Percentiles rank a stretch among this genome's conserved stretches.
These are phyloP conservation scores for Fraxinus ornus DNA, from an alignment of 305 asterid species.

Conservation along the genomic window DNA sequence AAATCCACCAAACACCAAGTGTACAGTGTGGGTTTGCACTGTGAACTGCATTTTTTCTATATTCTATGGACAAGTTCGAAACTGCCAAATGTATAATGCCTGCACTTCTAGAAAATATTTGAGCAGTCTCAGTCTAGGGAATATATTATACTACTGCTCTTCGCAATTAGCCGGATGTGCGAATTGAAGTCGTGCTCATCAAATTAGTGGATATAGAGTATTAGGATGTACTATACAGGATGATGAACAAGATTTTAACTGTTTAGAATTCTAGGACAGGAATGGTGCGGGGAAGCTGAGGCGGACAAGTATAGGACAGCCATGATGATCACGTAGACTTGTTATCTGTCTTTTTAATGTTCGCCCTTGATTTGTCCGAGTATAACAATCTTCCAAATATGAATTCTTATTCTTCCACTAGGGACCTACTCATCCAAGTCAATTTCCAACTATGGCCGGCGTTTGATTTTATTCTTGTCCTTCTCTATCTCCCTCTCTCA, in stretches of 20 bases:
- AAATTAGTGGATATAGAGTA: not conserved
- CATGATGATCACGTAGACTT: not conserved
- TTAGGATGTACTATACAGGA: not conserved
- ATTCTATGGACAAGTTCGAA: not conserved
- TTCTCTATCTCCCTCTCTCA: constrained; percentile 1
- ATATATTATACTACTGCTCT: not conserved
- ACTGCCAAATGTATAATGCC: not conserved
- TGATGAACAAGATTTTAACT: not conserved
- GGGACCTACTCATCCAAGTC: constrained; percentile 19
- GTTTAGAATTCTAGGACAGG: not conserved
- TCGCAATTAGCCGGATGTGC: not conserved
- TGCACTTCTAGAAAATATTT: not conserved
- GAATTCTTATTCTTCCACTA: not conserved
- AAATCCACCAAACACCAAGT: not conserved
- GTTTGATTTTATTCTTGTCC: constrained; percentile 34
- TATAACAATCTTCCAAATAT: constrained; percentile 15
- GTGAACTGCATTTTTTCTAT: not conserved
- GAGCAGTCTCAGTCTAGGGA: not conserved
- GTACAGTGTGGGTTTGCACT: not conserved
- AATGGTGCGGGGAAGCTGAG: not conserved
- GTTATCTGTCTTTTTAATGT: not conserved
- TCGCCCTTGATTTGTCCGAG: constrained; percentile 38
- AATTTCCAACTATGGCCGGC: constrained; percentile 49
- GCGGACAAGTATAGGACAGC: not conserved
- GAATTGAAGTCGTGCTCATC: not conserved